Base-by-base conservation (phyloP, 345 rosid species). In the Pistacia vera region DNA sequence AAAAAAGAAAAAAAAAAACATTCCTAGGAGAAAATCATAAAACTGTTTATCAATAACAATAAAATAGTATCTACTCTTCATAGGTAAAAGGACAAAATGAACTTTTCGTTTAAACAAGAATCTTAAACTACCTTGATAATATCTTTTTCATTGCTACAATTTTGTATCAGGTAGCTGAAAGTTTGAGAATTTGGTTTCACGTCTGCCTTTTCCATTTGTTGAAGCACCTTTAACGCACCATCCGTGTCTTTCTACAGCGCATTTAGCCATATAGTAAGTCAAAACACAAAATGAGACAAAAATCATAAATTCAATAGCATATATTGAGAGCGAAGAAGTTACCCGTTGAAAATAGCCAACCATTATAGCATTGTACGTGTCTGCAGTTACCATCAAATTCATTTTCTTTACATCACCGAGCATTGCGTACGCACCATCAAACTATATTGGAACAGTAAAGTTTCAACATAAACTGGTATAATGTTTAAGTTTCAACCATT, bases 261-360 rank as follows among this genome's bases (percentile, higher is more conserved):
- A 83, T 44, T 70, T 22, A 82, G 41, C 41, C 36, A 22, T n/a
- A 46, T 11, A 38, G 4, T 20, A 28, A 56, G 51, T 54, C 70
- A 71, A 79, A 71, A 33, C 11, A 56, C 61, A 57, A 56, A 64
- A 66, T 75, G 2, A 16, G 13, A 63, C 54, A 66, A 67, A 68
- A 28, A 44, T 20, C n/a, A 72, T n/a, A 64, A 35, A 48, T 77
- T 71, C 18, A 46, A 61, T 58, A 57, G 73, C 68, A 57, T 62
- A 41, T 67, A 68, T 25, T 11, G 10, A 73, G 30, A 35, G 14
- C 49, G 28, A 66, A 59, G 17, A 80, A 66, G 77, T 77, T 68
- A 96, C 98, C 95, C 92, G 89, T 68, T 93, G 89, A 80, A 88
- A 96, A 74, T 85, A 90, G 75, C 95, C 98, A 67, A 74, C 86